These are phyloP conservation scores for Dacryopinax primogenitus DNA, from an alignment of 768 basidiomycete species.

Conservation along the genomic window DNA sequence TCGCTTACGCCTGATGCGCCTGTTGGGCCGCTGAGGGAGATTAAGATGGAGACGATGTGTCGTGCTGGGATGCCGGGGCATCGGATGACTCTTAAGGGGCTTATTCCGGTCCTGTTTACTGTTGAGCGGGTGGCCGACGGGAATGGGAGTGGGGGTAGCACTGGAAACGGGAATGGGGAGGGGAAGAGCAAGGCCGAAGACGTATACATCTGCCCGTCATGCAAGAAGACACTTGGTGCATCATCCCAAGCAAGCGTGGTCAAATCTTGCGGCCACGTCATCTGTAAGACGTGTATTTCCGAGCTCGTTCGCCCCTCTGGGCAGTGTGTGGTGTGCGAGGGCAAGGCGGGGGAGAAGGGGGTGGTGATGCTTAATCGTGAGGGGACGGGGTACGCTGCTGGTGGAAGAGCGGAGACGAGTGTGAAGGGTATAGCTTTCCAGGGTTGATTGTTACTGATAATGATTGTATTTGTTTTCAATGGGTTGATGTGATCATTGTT, in stretches of 20 bases:
- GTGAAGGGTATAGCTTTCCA: constrained; percentile 76
- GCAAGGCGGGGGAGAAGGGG: constrained; percentile 48
- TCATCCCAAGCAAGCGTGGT: constrained; percentile 38
- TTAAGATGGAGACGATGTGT: constrained; percentile 82
- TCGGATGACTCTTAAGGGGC: constrained; percentile 60
- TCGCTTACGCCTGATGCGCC: constrained; percentile 73
- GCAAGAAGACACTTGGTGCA: constrained; percentile 51
- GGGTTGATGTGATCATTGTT: too few relatives aligned
- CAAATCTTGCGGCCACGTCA: constrained; percentile 81
- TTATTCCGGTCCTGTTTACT: constrained; percentile 71
- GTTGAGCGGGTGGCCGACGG: constrained; percentile 26
- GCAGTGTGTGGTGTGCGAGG: constrained; percentile 83
- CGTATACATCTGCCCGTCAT: constrained; percentile 64
- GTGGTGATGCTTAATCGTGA: constrained; percentile 78
- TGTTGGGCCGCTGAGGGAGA: constrained; percentile 55
- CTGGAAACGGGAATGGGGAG: constrained; percentile 27
- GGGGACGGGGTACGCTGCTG: constrained; percentile 90
- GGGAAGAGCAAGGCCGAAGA: constrained; percentile 41
- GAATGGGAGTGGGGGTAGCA: constrained; percentile 26
- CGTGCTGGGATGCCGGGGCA: constrained; percentile 69
- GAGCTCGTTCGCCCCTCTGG: constrained; percentile 64
- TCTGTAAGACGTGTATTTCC: constrained; percentile 83
- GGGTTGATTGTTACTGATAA: too few relatives aligned
- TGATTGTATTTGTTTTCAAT: too few relatives aligned
- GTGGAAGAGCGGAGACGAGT: constrained; percentile 83